Conservation (phyloP, 371 early-diverging fungal genomes). For the Rhizomucor pusillus region DNA sequence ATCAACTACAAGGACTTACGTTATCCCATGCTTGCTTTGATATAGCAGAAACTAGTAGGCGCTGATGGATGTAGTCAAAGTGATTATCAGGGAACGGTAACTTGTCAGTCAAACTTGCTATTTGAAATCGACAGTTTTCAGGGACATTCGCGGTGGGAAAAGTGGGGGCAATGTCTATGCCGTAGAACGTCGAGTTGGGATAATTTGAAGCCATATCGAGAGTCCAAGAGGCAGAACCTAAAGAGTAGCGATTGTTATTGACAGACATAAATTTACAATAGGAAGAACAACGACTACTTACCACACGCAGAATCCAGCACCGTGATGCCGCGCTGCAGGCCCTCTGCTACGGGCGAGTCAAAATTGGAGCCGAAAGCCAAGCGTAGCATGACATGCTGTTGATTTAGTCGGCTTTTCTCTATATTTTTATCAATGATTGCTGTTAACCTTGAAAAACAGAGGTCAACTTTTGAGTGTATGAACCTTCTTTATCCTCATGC, state of each 20-base stretch:
- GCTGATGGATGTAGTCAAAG: constrained; percentile 55
- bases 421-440: no score
- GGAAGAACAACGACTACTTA: no score
- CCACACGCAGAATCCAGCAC: constrained; percentile 35
- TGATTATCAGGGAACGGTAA: constrained; percentile 47
- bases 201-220: constrained; percentile 35
- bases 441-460: no score
- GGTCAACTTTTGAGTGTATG: no score
- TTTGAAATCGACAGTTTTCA: constrained; percentile 19
- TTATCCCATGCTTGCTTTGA: background rate
- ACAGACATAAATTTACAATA: no score
- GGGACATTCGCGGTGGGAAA: constrained; percentile 22
- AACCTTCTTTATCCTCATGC: constrained; percentile 47
- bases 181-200: constrained; percentile 27
- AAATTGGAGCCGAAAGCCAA: background rate
- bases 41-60: constrained; percentile 9
- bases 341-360: background rate
- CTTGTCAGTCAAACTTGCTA: constrained; percentile 16
- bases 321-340: background rate
- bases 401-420: constrained; percentile 5
- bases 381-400: background rate
- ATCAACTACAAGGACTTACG: no score
- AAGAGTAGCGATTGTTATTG: no score
- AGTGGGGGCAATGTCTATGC: constrained; percentile 22
- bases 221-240: constrained; percentile 25